These are phyloP conservation scores for Colletotrichum musicola DNA, from an alignment of 2,329 filamentous ascomycete species.

Conservation along the genomic window DNA sequence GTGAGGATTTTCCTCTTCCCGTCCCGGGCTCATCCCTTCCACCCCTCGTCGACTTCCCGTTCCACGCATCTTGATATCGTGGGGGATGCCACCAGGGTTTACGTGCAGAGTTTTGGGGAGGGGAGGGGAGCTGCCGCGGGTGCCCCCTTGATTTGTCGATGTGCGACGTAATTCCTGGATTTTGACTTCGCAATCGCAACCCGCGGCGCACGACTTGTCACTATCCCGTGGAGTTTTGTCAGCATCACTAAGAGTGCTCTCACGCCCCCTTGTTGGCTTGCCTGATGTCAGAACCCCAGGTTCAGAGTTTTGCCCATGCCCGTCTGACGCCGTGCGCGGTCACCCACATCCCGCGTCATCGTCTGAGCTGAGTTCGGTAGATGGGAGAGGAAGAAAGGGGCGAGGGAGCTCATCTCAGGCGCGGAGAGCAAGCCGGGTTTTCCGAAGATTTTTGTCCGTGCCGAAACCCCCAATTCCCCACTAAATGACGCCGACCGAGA, in stretches of 20 bases:
- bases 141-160: neutral
- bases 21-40: constrained; percentile 25
- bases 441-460: constrained; percentile 26
- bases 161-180: neutral
- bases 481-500: neutral
- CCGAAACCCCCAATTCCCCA: constrained; percentile 2
- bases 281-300: neutral
- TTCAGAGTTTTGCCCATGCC: constrained; percentile 2
- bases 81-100: neutral
- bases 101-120: constrained; percentile 1
- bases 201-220: neutral
- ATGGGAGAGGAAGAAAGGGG: neutral
- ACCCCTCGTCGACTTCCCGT: neutral
- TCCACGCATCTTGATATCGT: neutral
- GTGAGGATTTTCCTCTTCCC: neutral
- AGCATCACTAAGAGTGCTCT: constrained; percentile 17
- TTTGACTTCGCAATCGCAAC: constrained; percentile 1
- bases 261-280: neutral
- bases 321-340: neutral
- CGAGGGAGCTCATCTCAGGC: neutral
- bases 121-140: neutral
- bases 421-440: constrained; percentile 4
- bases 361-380: constrained; percentile 12
- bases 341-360: constrained; percentile 12
- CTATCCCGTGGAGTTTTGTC: constrained; percentile 1